phyloP scores from a whole-genome alignment of 345 rosid species.

The Schrenkiella parvula region DNA sequence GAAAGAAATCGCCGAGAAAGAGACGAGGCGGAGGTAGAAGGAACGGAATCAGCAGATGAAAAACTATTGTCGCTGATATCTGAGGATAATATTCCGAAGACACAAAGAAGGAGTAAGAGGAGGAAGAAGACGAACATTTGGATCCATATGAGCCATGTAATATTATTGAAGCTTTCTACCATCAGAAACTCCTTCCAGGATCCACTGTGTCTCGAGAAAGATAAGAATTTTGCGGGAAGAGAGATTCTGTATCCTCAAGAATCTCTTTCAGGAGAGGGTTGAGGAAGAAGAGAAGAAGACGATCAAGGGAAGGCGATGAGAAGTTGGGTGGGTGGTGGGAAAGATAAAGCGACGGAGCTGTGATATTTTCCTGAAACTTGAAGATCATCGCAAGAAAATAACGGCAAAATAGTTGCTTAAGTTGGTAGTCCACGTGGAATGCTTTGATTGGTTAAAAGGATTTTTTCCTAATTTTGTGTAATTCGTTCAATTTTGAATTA shows the following conservation, averaged over 20 bases:
- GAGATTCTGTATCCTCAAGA: slow-evolving; percentile 9
- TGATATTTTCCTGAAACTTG: neutral
- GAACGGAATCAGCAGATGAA: slow-evolving; percentile 30
- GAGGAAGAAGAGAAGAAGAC: slow-evolving; percentile 13
- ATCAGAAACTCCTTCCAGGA: slow-evolving; percentile 44
- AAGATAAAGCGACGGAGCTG: slow-evolving; percentile 25
- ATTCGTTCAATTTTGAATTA: neutral
- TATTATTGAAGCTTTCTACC: slow-evolving; percentile 48
- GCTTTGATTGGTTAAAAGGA: neutral
- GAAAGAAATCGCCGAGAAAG: slow-evolving; percentile 13
- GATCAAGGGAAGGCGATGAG: slow-evolving; percentile 16
- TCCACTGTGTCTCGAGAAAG: slow-evolving; percentile 36
- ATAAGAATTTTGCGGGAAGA: neutral
- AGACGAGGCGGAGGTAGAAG: slow-evolving; percentile 20
- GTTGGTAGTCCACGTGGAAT: slow-evolving; percentile 20
- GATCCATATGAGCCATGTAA: slow-evolving; percentile 86
- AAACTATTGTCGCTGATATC: slow-evolving; percentile 20
- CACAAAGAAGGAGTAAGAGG: slow-evolving; percentile 55
- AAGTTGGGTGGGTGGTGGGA: neutral
- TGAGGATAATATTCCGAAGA: slow-evolving; percentile 35
- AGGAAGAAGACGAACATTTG: slow-evolving; percentile 63
- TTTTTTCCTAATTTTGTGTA: neutral
- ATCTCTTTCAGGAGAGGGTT: neutral
- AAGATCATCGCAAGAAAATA: slow-evolving; percentile 18
- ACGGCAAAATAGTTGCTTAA: slow-evolving; percentile 2